These are phyloP conservation scores for Ustilago trichophora DNA, from an alignment of 1,284 basidiomycete genomes.

Conservation along the genomic window DNA sequence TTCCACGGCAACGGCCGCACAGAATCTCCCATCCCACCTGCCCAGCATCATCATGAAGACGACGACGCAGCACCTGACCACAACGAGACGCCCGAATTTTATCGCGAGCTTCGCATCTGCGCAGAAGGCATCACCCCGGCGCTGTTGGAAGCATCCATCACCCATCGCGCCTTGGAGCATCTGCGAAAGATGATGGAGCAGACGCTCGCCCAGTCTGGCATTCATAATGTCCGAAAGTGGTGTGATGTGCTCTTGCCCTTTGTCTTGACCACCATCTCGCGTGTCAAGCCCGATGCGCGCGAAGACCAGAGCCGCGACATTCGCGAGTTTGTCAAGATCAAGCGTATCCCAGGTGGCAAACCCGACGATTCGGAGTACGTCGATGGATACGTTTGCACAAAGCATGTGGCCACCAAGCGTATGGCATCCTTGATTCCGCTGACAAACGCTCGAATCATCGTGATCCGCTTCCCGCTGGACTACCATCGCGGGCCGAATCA, in stretches of 20 bases:
- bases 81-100: constrained; percentile 31
- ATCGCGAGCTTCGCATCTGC: constrained; percentile 42
- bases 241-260: constrained; percentile 56
- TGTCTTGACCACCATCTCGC: constrained; percentile 54
- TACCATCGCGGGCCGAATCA: constrained; percentile 89
- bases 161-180: constrained; percentile 40
- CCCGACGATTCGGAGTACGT: constrained; percentile 95
- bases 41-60: constrained; percentile 7
- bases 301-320: constrained; percentile 87
- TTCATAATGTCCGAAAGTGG: constrained; percentile 55
- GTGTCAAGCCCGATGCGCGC: constrained; percentile 66
- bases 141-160: constrained; percentile 43
- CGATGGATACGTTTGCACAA: constrained; percentile 95
- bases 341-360: constrained; percentile 93
- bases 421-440: constrained; percentile 71
- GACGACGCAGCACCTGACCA: constrained; percentile 10
- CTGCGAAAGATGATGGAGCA: constrained; percentile 60
- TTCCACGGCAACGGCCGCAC: constrained; percentile 27
- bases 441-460: constrained; percentile 87
- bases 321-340: constrained; percentile 94
- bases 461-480: constrained; percentile 93
- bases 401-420: constrained; percentile 93
- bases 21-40: constrained; percentile 21
- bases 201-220: constrained; percentile 44
- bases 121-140: constrained; percentile 44